Conservation (phyloP, 441 rosid genomes). For the Adansonia gregorii region DNA sequence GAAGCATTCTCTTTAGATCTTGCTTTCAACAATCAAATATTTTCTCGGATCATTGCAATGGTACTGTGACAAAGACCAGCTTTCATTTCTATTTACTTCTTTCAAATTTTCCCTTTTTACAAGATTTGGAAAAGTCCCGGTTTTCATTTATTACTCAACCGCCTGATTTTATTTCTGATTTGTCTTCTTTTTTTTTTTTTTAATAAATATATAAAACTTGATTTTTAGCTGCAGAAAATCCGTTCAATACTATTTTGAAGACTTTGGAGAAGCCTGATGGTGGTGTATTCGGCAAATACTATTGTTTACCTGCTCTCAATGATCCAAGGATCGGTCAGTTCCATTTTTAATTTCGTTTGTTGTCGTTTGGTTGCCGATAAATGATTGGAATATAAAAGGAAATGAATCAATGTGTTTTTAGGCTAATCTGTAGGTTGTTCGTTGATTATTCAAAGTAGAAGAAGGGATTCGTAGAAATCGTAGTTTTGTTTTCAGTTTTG, state of each 20-base stretch:
- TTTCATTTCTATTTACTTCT: neutral
- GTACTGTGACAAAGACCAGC: neutral
- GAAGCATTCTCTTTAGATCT: neutral
- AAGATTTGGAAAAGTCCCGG: neutral
- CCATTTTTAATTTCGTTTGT: neutral
- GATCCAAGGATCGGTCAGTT: slow-evolving; percentile 70
- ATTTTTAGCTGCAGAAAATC: slow-evolving; percentile 54
- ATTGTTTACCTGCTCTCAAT: slow-evolving; percentile 58
- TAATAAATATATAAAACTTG: slow-evolving; percentile 8
- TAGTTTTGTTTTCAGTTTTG: neutral
- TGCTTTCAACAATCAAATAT: neutral
- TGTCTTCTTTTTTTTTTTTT: neutral
- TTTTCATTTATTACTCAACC: neutral
- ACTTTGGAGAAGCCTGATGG: slow-evolving; percentile 57
- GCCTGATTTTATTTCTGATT: slow-evolving; percentile 23
- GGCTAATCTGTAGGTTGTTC: neutral
- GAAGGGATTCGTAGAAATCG: neutral
- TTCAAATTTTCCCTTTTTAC: neutral
- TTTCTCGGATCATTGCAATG: slow-evolving; percentile 2
- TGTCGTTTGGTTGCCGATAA: slow-evolving; percentile 24
- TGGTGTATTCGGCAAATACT: slow-evolving; percentile 60
- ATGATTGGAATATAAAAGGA: neutral
- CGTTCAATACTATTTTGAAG: slow-evolving; percentile 54
- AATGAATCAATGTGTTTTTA: neutral
- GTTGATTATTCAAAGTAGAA: neutral